Evolutionary conservation across 805 yeast genomes (phyloP).

Genomic region (Myxozyma sirexii): DNA sequence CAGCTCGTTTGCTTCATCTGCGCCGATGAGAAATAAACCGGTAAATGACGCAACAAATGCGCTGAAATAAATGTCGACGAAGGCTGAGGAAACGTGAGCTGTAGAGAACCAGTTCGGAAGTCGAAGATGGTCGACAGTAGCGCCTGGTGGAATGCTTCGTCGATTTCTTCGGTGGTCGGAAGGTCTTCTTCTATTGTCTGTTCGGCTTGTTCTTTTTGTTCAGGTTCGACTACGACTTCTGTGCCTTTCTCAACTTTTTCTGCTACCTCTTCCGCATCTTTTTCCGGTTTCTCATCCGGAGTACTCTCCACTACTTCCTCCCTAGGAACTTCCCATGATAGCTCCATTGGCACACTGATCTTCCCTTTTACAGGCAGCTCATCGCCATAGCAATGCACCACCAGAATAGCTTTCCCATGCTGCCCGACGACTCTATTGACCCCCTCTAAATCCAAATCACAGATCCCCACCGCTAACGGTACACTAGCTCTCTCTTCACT

Average conservation of each 20-base stretch:
- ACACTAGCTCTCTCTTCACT: conserved; percentile 61
- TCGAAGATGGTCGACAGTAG: conserved; percentile 65
- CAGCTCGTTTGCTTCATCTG: conserved; percentile 78
- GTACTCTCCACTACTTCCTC: conserved; percentile 16
- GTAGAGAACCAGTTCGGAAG: conserved; percentile 44
- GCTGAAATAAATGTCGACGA: conserved; percentile 77
- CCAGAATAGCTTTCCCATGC: conserved; percentile 76
- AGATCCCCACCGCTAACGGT: conserved; percentile 71
- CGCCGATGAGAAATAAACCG: conserved; percentile 43
- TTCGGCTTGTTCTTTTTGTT: background rate
- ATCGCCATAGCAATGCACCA: conserved; percentile 72
- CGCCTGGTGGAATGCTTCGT: conserved; percentile 71
- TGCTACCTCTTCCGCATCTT: background rate
- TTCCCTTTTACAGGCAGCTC: conserved; percentile 54
- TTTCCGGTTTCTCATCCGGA: conserved; percentile 8
- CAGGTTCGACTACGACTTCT: conserved; percentile 1
- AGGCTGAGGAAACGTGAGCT: conserved; percentile 61
- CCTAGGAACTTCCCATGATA: conserved; percentile 36
- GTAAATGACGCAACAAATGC: conserved; percentile 71
- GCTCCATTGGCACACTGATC: conserved; percentile 48
- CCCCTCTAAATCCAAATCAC: conserved; percentile 52
- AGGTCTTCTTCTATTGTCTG: conserved; percentile 18
- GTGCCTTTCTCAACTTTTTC: conserved; percentile 4
- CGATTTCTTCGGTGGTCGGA: conserved; percentile 57
- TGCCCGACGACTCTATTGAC: conserved; percentile 50